Conservation (phyloP, 169 alveolate genomes). For the Plasmodium gallinaceum region DNA sequence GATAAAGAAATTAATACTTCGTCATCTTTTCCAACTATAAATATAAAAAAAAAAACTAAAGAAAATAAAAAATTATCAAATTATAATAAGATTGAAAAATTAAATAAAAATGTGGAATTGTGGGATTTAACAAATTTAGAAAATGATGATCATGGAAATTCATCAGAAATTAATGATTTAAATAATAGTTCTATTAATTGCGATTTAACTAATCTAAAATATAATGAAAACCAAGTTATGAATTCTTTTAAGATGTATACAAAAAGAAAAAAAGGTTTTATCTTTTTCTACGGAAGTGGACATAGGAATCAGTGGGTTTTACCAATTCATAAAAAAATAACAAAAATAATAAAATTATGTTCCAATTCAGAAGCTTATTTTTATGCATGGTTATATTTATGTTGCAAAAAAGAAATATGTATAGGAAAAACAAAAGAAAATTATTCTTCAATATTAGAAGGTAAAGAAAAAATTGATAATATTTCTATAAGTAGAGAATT, state of each 20-base stretch:
- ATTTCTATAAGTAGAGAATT: constrained; percentile 20
- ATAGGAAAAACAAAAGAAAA: constrained; percentile 45
- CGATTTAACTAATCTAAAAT: constrained; percentile 52
- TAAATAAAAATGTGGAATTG: background rate
- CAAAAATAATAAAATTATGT: constrained; percentile 78
- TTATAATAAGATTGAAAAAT: background rate
- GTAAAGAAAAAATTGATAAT: constrained; percentile 38
- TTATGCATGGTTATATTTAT: constrained; percentile 81
- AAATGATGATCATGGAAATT: background rate
- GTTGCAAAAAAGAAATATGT: constrained; percentile 56
- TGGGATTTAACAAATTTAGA: background rate
- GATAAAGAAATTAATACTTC: background rate
- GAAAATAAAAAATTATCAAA: background rate
- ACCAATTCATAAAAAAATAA: constrained; percentile 72
- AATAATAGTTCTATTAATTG: constrained; percentile 2
- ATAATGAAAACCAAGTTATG: constrained; percentile 21
- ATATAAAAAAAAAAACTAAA: constrained; percentile 4
- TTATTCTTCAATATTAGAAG: constrained; percentile 74
- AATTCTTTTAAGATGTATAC: constrained; percentile 61
- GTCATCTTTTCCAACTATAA: background rate
- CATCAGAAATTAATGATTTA: background rate
- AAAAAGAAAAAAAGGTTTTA: constrained; percentile 52
- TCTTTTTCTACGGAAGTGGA: constrained; percentile 80
- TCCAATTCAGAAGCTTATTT: constrained; percentile 79
- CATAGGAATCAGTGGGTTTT: constrained; percentile 83